phyloP scores from a whole-genome alignment of 805 yeast species.

The Candida tallmaniae region DNA sequence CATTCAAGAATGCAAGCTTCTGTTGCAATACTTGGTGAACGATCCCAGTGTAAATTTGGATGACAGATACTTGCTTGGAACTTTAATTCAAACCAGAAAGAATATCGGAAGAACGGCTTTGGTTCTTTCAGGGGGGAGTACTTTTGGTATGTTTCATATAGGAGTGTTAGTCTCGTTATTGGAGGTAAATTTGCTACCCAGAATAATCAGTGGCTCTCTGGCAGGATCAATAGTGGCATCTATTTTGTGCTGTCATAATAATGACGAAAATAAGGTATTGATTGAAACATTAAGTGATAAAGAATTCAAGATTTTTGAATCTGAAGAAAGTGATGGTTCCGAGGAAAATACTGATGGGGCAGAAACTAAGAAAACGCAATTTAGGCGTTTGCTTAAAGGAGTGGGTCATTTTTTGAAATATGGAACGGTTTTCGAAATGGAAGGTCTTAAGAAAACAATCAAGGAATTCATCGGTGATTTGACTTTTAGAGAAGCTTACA shows the following conservation, averaged over 20 bases:
- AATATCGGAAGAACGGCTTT: constrained; percentile 93
- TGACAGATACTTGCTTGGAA: constrained; percentile 66
- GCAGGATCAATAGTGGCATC: constrained; percentile 96
- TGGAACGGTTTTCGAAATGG: constrained; percentile 86
- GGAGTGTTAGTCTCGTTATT: constrained; percentile 83
- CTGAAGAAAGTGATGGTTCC: constrained; percentile 33
- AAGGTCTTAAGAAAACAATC: constrained; percentile 69
- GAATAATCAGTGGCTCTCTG: constrained; percentile 88
- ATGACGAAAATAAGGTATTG: constrained; percentile 59
- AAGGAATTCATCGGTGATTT: constrained; percentile 76
- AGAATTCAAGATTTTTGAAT: constrained; percentile 48
- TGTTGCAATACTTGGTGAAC: constrained; percentile 37
- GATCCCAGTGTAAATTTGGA: constrained; percentile 46
- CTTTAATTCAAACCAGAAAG: constrained; percentile 81
- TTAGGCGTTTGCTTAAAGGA: constrained; percentile 41
- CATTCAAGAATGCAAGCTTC: constrained; percentile 64
- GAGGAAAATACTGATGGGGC: constrained; percentile 2
- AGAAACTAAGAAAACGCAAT: constrained; percentile 31
- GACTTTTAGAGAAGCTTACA: constrained; percentile 91
- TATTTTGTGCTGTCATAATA: constrained; percentile 74
- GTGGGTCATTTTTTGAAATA: constrained; percentile 60
- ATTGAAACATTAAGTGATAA: constrained; percentile 59
- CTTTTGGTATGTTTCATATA: constrained; percentile 87
- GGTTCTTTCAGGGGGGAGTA: constrained; percentile 94
- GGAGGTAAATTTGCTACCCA: constrained; percentile 73